Evolutionary conservation across 2,329 filamentous ascomycete species (phyloP).

Genomic region (Tolypocladium paradoxum): DNA sequence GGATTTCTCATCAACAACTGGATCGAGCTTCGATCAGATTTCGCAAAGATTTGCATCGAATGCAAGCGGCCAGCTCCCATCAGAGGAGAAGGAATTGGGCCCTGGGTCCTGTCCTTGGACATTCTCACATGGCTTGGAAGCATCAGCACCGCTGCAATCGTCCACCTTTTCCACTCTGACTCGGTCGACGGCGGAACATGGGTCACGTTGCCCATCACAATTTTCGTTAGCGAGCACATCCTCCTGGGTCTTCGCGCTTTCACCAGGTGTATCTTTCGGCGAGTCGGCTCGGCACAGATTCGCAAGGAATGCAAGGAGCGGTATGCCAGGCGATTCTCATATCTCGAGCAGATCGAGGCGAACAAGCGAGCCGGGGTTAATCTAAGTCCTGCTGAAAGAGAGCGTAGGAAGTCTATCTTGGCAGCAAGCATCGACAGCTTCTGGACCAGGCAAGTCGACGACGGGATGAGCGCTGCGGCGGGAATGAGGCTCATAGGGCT

Average conservation of each 20-base stretch:
- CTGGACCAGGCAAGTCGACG: constrained; percentile 31
- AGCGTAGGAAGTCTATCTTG: constrained; percentile 26
- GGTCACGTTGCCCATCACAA: constrained; percentile 56
- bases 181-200: constrained; percentile 44
- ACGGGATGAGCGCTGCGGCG: constrained; percentile 22
- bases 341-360: constrained; percentile 30
- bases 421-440: constrained; percentile 22
- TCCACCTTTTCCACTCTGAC: constrained; percentile 58
- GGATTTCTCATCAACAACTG: constrained; percentile 69
- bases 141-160: constrained; percentile 59
- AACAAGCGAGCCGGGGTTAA: constrained; percentile 21
- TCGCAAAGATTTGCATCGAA: constrained; percentile 65
- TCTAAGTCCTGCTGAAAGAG: constrained; percentile 23
- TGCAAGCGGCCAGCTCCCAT: constrained; percentile 60
- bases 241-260: constrained; percentile 49
- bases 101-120: constrained; percentile 58
- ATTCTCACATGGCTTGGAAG: constrained; percentile 64
- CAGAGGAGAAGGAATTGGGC: constrained; percentile 63
- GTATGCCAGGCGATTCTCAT: constrained; percentile 24
- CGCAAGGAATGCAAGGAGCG: constrained; percentile 26
- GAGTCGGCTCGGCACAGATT: constrained; percentile 28
- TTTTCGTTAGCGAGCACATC: constrained; percentile 64
- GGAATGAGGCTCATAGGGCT: constrained; percentile 23
- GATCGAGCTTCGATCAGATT: constrained; percentile 67
- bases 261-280: constrained; percentile 23